Conservation (phyloP, 2,329 filamentous ascomycete genomes). For the Geosmithia morbida region DNA sequence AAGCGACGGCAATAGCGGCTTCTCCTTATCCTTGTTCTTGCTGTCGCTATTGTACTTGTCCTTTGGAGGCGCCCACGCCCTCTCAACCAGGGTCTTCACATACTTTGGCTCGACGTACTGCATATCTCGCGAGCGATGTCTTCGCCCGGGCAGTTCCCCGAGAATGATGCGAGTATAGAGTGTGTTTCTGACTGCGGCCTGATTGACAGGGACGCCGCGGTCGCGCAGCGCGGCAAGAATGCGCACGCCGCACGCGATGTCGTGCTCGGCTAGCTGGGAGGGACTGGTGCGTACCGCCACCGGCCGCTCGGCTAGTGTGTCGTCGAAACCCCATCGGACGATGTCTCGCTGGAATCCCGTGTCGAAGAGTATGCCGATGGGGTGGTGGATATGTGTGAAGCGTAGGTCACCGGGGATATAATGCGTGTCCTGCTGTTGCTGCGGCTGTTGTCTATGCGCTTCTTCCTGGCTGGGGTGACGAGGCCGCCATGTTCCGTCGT, state of each 20-base stretch:
- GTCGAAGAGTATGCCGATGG: constrained; percentile 30
- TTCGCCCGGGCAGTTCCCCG: constrained; percentile 11
- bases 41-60: not conserved
- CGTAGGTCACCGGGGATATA: constrained; percentile 25
- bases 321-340: constrained; percentile 30
- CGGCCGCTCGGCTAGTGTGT: constrained; percentile 8
- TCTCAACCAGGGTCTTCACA: constrained; percentile 16
- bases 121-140: constrained; percentile 13
- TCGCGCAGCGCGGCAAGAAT: constrained; percentile 18
- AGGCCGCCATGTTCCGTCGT: not conserved
- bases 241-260: constrained; percentile 20
- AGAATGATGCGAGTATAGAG: constrained; percentile 15
- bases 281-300: not conserved
- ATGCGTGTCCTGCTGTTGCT: constrained; percentile 3
- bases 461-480: not conserved
- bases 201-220: constrained; percentile 18
- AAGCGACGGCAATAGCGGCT: constrained; percentile 8
- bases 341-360: constrained; percentile 21
- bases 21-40: not conserved
- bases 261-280: constrained; percentile 8
- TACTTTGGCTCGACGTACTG: constrained; percentile 14
- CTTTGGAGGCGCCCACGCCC: constrained; percentile 16
- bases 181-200: constrained; percentile 12
- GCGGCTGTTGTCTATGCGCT: not conserved
- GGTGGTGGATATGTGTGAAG: constrained; percentile 25